phyloP scores from a whole-genome alignment of 179 eudicot genomes.

The Beta corolliflora region DNA sequence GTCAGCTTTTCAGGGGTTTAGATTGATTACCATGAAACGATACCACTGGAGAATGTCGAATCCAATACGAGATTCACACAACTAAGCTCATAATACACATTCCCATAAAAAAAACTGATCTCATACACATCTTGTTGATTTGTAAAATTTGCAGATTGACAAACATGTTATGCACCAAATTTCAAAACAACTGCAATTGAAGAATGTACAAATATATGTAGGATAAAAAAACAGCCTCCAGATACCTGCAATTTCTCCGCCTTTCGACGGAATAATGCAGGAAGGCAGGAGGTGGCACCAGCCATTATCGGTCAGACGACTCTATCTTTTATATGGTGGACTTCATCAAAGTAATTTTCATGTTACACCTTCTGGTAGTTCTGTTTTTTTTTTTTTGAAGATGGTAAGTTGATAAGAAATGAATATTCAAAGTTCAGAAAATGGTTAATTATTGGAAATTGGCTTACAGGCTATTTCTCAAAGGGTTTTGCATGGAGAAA shows the following conservation, averaged over 20 bases:
- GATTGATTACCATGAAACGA: slow-evolving; percentile 23
- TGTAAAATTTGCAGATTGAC: not conserved
- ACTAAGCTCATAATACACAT: not conserved
- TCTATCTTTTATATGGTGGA: too few relatives aligned
- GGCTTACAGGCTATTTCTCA: too few relatives aligned
- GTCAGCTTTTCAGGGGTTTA: not conserved
- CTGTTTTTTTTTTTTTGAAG: too few relatives aligned
- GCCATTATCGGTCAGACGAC: not conserved
- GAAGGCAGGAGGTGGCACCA: slow-evolving; percentile 30
- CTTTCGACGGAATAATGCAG: slow-evolving; percentile 33
- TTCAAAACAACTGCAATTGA: not conserved
- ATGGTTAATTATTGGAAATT: too few relatives aligned
- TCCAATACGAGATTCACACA: slow-evolving; percentile 26
- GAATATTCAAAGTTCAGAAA: too few relatives aligned
- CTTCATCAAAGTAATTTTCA: too few relatives aligned
- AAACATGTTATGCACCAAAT: not conserved
- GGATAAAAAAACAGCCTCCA: slow-evolving; percentile 16
- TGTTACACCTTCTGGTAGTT: too few relatives aligned
- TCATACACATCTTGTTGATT: slow-evolving; percentile 8
- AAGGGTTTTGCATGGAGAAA: too few relatives aligned
- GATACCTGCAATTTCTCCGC: slow-evolving; percentile 37
- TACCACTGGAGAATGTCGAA: not conserved
- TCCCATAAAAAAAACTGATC: not conserved
- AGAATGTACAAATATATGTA: slow-evolving; percentile 3
- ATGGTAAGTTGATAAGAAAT: too few relatives aligned